Evolutionary conservation across 345 rosid species (phyloP).

Genomic region (Lepidium africanum): DNA sequence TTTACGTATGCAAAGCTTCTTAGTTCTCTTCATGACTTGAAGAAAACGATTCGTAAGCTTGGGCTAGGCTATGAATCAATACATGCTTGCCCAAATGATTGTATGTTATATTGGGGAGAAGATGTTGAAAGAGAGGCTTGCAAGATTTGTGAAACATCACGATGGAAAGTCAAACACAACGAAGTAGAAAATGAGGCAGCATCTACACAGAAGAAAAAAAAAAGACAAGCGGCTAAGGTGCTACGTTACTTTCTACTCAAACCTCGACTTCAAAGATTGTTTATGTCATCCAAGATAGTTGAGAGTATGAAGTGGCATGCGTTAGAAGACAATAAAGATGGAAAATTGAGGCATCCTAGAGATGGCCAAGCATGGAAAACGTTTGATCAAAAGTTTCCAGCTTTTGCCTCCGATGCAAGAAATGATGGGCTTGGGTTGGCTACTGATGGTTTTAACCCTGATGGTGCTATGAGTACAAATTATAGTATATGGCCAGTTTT

Average conservation of each 20-base stretch:
- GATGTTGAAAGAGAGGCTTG: too few relatives aligned
- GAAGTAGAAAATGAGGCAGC: too few relatives aligned
- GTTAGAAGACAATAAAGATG: neutral
- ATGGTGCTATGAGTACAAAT: neutral
- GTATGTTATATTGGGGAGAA: too few relatives aligned
- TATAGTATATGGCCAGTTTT: neutral
- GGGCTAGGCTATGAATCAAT: neutral
- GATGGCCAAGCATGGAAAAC: neutral
- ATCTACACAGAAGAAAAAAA: too few relatives aligned
- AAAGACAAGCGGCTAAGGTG: neutral
- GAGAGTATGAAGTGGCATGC: neutral
- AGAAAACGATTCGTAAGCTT: neutral
- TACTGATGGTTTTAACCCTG: neutral
- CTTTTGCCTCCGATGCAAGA: neutral
- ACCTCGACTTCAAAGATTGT: neutral
- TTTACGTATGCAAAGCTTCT: neutral
- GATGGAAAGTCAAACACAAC: too few relatives aligned
- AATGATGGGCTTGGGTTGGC: neutral
- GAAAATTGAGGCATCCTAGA: neutral
- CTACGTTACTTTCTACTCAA: neutral
- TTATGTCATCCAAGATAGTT: neutral
- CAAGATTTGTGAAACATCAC: too few relatives aligned
- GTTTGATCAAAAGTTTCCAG: neutral
- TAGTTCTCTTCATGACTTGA: neutral
- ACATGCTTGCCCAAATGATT: neutral